A percentile compares a stretch with the other conserved stretches of the same genome.
Evolutionary conservation across 495 filamentous ascomycete species (phyloP).

Genomic region (Penicillium simplicissimum): DNA sequence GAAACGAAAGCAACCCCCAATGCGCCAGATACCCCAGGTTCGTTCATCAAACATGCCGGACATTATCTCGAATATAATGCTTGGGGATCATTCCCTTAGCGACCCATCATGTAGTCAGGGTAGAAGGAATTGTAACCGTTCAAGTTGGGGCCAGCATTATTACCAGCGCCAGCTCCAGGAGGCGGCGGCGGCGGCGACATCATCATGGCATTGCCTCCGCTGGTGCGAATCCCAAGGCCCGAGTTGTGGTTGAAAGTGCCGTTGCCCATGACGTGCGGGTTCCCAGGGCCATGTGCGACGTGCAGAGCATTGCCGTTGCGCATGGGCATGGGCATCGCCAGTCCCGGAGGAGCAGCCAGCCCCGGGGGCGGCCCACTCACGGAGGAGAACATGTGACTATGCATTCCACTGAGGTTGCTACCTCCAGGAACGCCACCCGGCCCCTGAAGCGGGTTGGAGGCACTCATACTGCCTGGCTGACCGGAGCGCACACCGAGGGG

Average conservation of each 20-base stretch:
- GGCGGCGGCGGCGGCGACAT: slow-evolving; percentile 42
- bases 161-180: slow-evolving; percentile 39
- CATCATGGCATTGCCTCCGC: slow-evolving; percentile 46
- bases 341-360: slow-evolving; percentile 67
- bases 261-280: slow-evolving; percentile 39
- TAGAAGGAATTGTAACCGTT: slow-evolving; percentile 50
- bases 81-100: slow-evolving; percentile 36
- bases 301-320: slow-evolving; percentile 41
- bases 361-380: slow-evolving; percentile 77
- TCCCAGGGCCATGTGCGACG: slow-evolving; percentile 14
- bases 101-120: slow-evolving; percentile 63
- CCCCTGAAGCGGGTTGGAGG: slow-evolving; percentile 50
- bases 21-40: slow-evolving; percentile 49
- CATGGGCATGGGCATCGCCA: slow-evolving; percentile 45
- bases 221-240: slow-evolving; percentile 47
- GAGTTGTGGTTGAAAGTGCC: slow-evolving; percentile 44
- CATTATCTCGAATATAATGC: slow-evolving; percentile 41
- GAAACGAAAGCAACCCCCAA: slow-evolving; percentile 41
- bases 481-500: slow-evolving; percentile 88
- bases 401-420: slow-evolving; percentile 57
- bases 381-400: slow-evolving; percentile 63
- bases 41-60: slow-evolving; percentile 51
- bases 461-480: slow-evolving; percentile 58
- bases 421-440: slow-evolving; percentile 48
- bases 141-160: slow-evolving; percentile 41